Evolutionary conservation across 768 basidiomycete genomes (phyloP), one percentile per base, ranked within the genome.

Genomic region (Xerocomellus dryophilus): DNA sequence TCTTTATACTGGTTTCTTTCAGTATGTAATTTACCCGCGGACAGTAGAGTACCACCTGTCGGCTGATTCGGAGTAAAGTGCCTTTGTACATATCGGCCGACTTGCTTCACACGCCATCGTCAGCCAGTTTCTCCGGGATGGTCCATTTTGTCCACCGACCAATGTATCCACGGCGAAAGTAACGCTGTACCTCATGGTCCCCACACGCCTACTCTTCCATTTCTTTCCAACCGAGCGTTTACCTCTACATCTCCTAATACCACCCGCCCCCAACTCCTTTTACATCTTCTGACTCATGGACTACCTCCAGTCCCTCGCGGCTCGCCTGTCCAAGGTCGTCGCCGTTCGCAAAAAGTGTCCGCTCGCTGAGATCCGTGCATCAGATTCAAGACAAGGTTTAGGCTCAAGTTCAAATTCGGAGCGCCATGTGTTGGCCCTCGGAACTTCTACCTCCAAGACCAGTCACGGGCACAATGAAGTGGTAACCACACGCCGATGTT

Each of bases 151-250:
- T 27, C 29, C 31, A 15, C 15, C 38, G 34, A 25, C 54, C 64
- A 63, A 66, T 64, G 61, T 21, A 35, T 52, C 53, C 53, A 44
- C 63, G 12, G 64, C 64, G 27, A 65, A 65, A 48, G 47, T 66
- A 32, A 43, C 65, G 59, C 64, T 47, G 35, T 46, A 43, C 53
- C 57, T 54, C 64, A 63, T 63, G 60, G 50, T 51, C 43, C 36
- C 29, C 46, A n/a, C 59, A 49, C 20, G n/a, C 27, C 45, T 45
- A 17, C 29, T 49, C 49, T 20, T 50, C 39, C 46, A 4, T 36
- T 38, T 47, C 35, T 39, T 32, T 25, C n/a, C 23, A 51, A n/a
- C 39, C 25, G 7, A 38, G 29, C 43, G 23, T 38, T 9, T 21
- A 15, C 45, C 8, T 36, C 39, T 18, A 10, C 35, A 8, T 36